A percentile compares a stretch with the other conserved stretches of the same genome.
These are phyloP conservation scores for Amauroascus verrucosus DNA, from an alignment of 2,329 filamentous ascomycete genomes.

Conservation along the genomic window DNA sequence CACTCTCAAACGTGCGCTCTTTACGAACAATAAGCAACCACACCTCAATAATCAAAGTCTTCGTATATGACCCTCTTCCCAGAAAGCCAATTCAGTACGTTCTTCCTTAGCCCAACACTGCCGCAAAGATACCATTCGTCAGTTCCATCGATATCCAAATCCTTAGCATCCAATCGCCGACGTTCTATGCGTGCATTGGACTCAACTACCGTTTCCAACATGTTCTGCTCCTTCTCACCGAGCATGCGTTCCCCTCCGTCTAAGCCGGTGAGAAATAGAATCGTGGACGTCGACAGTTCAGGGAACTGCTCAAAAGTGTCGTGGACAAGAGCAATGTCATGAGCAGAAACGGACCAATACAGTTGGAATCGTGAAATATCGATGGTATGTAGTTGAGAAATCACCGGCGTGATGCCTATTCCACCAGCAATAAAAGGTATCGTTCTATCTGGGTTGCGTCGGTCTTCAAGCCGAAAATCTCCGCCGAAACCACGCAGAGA, in stretches of 20 bases:
- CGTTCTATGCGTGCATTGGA: slow-evolving; percentile 30
- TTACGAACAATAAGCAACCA: not conserved
- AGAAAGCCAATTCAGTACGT: slow-evolving; percentile 44
- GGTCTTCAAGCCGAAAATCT: slow-evolving; percentile 40
- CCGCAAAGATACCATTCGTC: slow-evolving; percentile 53
- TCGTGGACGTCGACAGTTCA: slow-evolving; percentile 44
- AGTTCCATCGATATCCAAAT: slow-evolving; percentile 35
- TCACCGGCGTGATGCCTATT: slow-evolving; percentile 71
- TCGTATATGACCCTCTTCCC: slow-evolving; percentile 49
- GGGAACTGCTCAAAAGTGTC: slow-evolving; percentile 48
- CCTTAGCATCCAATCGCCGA: slow-evolving; percentile 40
- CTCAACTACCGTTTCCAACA: slow-evolving; percentile 30
- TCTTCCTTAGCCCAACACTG: slow-evolving; percentile 40
- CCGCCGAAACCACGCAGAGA: slow-evolving; percentile 66
- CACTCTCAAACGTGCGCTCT: no score
- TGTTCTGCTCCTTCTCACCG: slow-evolving; percentile 30
- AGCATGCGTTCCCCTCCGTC: slow-evolving; percentile 13
- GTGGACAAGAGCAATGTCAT: slow-evolving; percentile 53
- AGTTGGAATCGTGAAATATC: slow-evolving; percentile 42
- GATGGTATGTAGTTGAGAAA: slow-evolving; percentile 56
- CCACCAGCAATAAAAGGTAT: slow-evolving; percentile 62
- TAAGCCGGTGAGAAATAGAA: slow-evolving; percentile 55
- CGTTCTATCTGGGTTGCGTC: slow-evolving; percentile 24
- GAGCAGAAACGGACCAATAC: slow-evolving; percentile 56
- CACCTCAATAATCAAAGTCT: slow-evolving; percentile 49